These are phyloP conservation scores for Pleurotus djamor DNA, from an alignment of 768 basidiomycete genomes.

Conservation along the genomic window DNA sequence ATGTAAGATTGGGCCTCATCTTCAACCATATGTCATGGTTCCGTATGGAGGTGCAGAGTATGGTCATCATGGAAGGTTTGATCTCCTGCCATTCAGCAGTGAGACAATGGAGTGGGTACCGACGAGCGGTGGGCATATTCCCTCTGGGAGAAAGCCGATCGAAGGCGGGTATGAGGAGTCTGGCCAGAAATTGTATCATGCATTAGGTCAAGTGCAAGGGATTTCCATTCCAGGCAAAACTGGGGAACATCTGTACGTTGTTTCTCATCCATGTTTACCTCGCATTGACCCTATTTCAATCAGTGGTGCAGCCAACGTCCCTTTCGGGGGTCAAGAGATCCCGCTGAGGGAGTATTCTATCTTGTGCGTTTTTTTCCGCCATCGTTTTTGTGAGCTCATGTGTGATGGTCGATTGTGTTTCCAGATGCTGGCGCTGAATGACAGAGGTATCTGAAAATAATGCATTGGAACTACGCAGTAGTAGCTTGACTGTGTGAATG, in stretches of 20 bases:
- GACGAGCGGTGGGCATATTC: slow-evolving; percentile 58
- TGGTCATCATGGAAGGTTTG: slow-evolving; percentile 64
- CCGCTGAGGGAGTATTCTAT: neutral
- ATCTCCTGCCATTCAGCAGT: slow-evolving; percentile 69
- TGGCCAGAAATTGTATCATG: slow-evolving; percentile 70
- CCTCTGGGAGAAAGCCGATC: slow-evolving; percentile 54
- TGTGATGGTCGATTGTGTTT: no score
- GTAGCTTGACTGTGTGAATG: no score
- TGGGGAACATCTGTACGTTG: slow-evolving; percentile 55
- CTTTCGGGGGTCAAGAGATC: neutral
- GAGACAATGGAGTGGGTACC: slow-evolving; percentile 74
- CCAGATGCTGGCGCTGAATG: no score
- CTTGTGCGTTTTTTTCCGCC: no score
- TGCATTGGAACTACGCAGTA: no score
- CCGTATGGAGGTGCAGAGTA: slow-evolving; percentile 64
- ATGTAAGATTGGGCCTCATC: slow-evolving; percentile 72
- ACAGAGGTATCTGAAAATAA: no score
- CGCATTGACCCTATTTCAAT: neutral
- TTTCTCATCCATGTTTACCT: neutral
- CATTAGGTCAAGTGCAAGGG: slow-evolving; percentile 46
- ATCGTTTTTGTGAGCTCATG: no score
- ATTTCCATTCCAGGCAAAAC: slow-evolving; percentile 73
- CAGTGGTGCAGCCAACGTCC: neutral
- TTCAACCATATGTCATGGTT: slow-evolving; percentile 52
- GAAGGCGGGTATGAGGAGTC: slow-evolving; percentile 77